Evolutionary conservation across 2,329 filamentous ascomycete species (phyloP).

Genomic region (Cercospora zeina): DNA sequence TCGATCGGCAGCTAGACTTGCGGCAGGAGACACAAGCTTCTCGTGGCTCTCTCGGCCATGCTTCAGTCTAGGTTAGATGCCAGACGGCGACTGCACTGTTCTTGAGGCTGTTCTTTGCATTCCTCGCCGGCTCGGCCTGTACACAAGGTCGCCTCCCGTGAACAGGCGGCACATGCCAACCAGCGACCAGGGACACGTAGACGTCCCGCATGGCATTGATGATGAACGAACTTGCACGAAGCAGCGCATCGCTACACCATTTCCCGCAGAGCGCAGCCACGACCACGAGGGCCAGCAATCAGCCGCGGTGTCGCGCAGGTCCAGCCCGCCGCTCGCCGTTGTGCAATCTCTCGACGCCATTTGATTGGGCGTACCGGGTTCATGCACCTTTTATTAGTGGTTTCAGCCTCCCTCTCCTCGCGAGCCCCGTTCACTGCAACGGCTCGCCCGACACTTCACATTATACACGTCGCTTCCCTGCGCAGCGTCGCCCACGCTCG

Average conservation of each 20-base stretch:
- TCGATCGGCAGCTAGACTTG: too few species aligned
- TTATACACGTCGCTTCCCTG: slow-evolving; percentile 10
- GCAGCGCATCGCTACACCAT: neutral
- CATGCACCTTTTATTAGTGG: slow-evolving; percentile 1
- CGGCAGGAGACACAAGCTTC: neutral
- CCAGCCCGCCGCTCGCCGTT: neutral
- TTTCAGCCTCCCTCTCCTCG: slow-evolving; percentile 18
- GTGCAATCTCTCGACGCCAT: slow-evolving; percentile 2
- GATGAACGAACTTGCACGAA: neutral
- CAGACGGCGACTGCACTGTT: too few species aligned
- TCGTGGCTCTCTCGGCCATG: neutral
- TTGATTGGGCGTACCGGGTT: slow-evolving; percentile 3
- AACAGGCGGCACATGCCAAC: too few species aligned
- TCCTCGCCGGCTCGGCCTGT: slow-evolving; percentile 1
- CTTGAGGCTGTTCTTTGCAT: slow-evolving; percentile 10
- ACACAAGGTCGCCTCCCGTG: neutral
- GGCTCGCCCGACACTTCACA: slow-evolving; percentile 2
- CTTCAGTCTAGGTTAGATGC: too few species aligned
- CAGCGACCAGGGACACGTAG: neutral
- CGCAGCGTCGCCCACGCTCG: slow-evolving; percentile 12
- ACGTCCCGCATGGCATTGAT: neutral
- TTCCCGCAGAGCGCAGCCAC: neutral
- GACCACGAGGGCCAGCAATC: slow-evolving; percentile 7
- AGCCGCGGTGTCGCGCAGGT: slow-evolving; percentile 8
- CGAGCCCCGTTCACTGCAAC: slow-evolving; percentile 5